These are phyloP conservation scores for Diaporthe aspalathi DNA, from an alignment of 2,329 filamentous ascomycete genomes.

Conservation along the genomic window DNA sequence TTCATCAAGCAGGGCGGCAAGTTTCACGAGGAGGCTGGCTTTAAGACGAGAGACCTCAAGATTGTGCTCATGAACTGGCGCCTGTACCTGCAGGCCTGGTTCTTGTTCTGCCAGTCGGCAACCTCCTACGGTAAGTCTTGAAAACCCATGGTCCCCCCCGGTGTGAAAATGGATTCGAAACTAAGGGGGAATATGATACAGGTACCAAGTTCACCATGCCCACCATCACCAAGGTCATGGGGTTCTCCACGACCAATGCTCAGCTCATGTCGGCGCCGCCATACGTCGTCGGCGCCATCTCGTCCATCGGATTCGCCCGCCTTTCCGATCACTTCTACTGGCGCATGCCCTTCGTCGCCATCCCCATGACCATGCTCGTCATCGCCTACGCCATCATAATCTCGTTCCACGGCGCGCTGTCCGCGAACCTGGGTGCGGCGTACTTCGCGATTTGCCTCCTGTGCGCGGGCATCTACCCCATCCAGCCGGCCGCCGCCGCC, in stretches of 20 bases:
- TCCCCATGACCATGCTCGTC: constrained; percentile 68
- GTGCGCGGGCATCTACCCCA: constrained; percentile 77
- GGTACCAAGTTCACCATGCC: constrained; percentile 46
- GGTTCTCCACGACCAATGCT: constrained; percentile 48
- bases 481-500: constrained; percentile 70
- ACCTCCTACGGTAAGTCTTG: constrained; percentile 44
- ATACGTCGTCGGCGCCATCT: constrained; percentile 69
- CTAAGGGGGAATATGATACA: not conserved
- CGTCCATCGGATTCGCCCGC: constrained; percentile 73
- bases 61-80: constrained; percentile 38
- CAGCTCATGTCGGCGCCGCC: constrained; percentile 69
- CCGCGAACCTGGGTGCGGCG: constrained; percentile 61
- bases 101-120: constrained; percentile 46
- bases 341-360: constrained; percentile 75
- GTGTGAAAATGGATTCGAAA: no score
- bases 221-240: constrained; percentile 52
- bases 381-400: constrained; percentile 69
- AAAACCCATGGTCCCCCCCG: not conserved
- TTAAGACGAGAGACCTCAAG: constrained; percentile 26
- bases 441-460: constrained; percentile 77
- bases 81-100: constrained; percentile 38
- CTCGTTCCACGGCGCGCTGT: constrained; percentile 64
- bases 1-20: constrained; percentile 16
- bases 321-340: constrained; percentile 73
- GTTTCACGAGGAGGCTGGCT: constrained; percentile 16